Evolutionary conservation across 2,329 filamentous ascomycete genomes (phyloP).

Genomic region (Furcasterigmium sp.): DNA sequence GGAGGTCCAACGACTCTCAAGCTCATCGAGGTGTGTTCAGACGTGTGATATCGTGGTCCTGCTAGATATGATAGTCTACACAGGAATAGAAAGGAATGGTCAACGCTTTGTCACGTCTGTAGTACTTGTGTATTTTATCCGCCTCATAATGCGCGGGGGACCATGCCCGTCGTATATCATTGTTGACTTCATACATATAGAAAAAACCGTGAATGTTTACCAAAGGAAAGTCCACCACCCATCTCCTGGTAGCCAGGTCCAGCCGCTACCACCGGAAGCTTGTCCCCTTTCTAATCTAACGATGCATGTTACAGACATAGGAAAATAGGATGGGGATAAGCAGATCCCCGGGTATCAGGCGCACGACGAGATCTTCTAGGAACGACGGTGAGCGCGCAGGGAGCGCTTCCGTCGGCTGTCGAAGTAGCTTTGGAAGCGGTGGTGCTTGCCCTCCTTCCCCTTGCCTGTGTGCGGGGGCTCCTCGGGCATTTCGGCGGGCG

Average conservation of each 20-base stretch:
- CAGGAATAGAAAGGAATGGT: too few relatives aligned
- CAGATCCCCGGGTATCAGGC: too few relatives aligned
- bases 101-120: too few relatives aligned
- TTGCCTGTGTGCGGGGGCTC: conserved; percentile 1
- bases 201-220: background rate
- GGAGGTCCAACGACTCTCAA: too few relatives aligned
- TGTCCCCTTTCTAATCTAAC: background rate
- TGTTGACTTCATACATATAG: background rate
- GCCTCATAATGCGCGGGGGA: background rate
- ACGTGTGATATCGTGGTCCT: too few relatives aligned
- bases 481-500: conserved; percentile 3
- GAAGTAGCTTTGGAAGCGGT: background rate
- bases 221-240: background rate
- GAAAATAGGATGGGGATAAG: too few relatives aligned
- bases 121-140: background rate
- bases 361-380: too few relatives aligned
- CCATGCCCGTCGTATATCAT: background rate
- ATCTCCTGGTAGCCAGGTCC: background rate
- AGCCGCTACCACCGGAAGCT: background rate
- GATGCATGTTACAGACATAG: too few relatives aligned
- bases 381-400: background rate
- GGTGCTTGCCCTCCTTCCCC: background rate
- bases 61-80: too few relatives aligned
- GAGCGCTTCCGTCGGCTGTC: background rate
- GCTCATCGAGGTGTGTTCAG: too few relatives aligned